A percentile compares a stretch with the other conserved stretches of the same genome.
phyloP scores from a whole-genome alignment of 495 filamentous ascomycete species.

The Achaetomiella virescens region DNA sequence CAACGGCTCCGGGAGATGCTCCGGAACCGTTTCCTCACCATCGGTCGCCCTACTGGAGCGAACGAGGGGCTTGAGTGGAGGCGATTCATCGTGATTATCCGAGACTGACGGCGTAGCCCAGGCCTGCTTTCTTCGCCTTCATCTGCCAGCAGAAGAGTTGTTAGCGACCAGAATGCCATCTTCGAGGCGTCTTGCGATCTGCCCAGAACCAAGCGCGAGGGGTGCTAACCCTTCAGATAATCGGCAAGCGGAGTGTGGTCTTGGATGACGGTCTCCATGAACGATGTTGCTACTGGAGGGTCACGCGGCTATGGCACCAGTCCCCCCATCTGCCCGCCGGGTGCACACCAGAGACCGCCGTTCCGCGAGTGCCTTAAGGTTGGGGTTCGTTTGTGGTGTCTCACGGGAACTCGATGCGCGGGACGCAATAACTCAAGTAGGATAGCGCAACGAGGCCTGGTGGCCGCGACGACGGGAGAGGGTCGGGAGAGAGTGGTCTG shows the following conservation, averaged over 20 bases:
- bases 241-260: slow-evolving; percentile 87
- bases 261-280: slow-evolving; percentile 89
- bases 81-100: slow-evolving; percentile 41
- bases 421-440: slow-evolving; percentile 5
- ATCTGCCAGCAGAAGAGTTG: slow-evolving; percentile 20
- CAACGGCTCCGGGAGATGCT: slow-evolving; percentile 56
- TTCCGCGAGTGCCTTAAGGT: slow-evolving; percentile 2
- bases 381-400: neutral
- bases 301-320: slow-evolving; percentile 26
- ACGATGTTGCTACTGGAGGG: slow-evolving; percentile 28
- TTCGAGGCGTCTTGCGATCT: neutral
- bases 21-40: slow-evolving; percentile 59
- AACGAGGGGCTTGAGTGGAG: slow-evolving; percentile 55
- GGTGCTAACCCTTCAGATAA: slow-evolving; percentile 80
- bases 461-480: neutral
- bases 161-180: slow-evolving; percentile 10
- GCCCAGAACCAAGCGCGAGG: neutral
- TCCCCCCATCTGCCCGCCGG: slow-evolving; percentile 30
- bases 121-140: slow-evolving; percentile 36
- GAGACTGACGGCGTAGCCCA: slow-evolving; percentile 34
- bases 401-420: neutral
- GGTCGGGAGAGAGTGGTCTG: neutral
- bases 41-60: slow-evolving; percentile 67
- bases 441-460: slow-evolving; percentile 1
- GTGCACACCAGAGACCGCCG: slow-evolving; percentile 14